Evolutionary conservation across 495 filamentous ascomycete genomes (phyloP).

Genomic region (Xylaria sp.): DNA sequence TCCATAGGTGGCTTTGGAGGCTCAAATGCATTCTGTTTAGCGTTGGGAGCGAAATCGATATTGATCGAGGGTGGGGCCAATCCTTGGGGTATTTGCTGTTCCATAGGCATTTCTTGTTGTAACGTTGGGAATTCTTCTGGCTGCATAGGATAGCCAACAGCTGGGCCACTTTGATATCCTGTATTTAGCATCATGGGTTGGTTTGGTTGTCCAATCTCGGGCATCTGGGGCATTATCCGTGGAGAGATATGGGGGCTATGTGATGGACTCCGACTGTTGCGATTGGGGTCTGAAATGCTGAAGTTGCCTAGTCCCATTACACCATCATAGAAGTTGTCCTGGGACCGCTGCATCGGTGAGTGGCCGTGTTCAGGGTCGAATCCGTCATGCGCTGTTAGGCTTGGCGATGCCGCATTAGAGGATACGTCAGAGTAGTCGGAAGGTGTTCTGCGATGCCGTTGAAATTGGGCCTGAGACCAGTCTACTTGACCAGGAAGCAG

Average conservation of each 20-base stretch:
- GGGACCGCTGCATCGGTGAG: slow-evolving; percentile 80
- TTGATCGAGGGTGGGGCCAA: slow-evolving; percentile 90
- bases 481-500: slow-evolving; percentile 70
- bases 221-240: slow-evolving; percentile 75
- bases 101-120: slow-evolving; percentile 53
- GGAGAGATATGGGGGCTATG: slow-evolving; percentile 89
- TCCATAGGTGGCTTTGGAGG: slow-evolving; percentile 69
- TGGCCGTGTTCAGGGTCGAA: slow-evolving; percentile 79
- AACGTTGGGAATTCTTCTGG: slow-evolving; percentile 65
- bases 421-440: slow-evolving; percentile 91
- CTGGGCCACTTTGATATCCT: slow-evolving; percentile 39
- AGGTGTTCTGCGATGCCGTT: slow-evolving; percentile 78
- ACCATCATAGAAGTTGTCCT: slow-evolving; percentile 80
- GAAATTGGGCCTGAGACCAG: slow-evolving; percentile 79
- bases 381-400: slow-evolving; percentile 75
- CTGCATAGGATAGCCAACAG: slow-evolving; percentile 62
- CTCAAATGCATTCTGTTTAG: slow-evolving; percentile 73
- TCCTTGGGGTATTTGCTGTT: slow-evolving; percentile 66
- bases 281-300: slow-evolving; percentile 76
- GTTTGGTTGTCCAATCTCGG: slow-evolving; percentile 54
- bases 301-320: slow-evolving; percentile 80
- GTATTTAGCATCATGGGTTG: slow-evolving; percentile 37
- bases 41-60: slow-evolving; percentile 84
- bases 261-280: slow-evolving; percentile 71
- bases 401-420: slow-evolving; percentile 82